Conservation (phyloP, 2,329 filamentous ascomycete genomes). For the Aaosphaeria pasadenensis region DNA sequence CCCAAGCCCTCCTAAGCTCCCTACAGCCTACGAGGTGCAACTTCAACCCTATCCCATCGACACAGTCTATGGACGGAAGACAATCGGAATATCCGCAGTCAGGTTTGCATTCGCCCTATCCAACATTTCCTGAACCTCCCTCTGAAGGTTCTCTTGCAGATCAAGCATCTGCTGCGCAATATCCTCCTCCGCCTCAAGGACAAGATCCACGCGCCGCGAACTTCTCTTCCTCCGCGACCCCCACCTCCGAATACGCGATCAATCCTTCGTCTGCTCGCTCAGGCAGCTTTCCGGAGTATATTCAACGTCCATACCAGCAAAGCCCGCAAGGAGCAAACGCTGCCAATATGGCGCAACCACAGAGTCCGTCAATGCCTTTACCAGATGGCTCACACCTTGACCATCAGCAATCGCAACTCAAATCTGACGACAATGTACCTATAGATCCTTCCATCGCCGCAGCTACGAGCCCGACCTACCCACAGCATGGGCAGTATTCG, state of each 20-base stretch:
- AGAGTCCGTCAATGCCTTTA: constrained; percentile 94
- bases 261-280: constrained; percentile 75
- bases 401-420: constrained; percentile 67
- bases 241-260: constrained; percentile 83
- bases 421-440: constrained; percentile 95
- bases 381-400: constrained; percentile 71
- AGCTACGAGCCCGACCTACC: constrained; percentile 86
- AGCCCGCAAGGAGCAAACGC: constrained; percentile 70
- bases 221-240: constrained; percentile 76
- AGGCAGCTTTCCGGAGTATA: constrained; percentile 81
- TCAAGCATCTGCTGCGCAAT: constrained; percentile 90
- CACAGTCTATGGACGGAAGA: constrained; percentile 54
- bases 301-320: constrained; percentile 77
- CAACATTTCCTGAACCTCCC: constrained; percentile 57
- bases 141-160: constrained; percentile 87
- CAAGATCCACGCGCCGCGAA: constrained; percentile 73
- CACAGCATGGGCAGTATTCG: constrained; percentile 76
- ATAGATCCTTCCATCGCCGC: constrained; percentile 98
- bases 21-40: constrained; percentile 22
- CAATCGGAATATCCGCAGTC: constrained; percentile 53
- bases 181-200: constrained; percentile 63
- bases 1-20: constrained; percentile 29
- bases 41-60: constrained; percentile 25
- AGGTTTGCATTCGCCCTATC: constrained; percentile 56
- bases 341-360: constrained; percentile 96